Conservation (phyloP, 768 basidiomycete genomes). For the Rhizopogon salebrosus region DNA sequence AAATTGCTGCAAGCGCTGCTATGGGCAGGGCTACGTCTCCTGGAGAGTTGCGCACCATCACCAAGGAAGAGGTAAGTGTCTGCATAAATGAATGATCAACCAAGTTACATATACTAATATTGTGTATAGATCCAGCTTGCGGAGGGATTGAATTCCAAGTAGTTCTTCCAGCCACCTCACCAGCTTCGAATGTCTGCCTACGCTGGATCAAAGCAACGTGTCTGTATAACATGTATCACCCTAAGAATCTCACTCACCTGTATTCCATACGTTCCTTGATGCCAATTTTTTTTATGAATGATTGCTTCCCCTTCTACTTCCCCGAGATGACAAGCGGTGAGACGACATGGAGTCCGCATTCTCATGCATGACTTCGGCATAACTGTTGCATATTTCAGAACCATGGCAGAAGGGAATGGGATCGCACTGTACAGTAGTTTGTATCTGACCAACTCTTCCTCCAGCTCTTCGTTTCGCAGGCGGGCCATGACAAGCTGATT, state of each 20-base stretch:
- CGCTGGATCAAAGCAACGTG: not conserved
- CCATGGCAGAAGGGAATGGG: not conserved
- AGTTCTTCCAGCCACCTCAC: not conserved
- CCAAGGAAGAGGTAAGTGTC: conserved; percentile 57
- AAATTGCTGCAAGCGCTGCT: conserved; percentile 53
- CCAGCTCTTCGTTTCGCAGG: conserved; percentile 87
- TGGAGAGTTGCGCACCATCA: conserved; percentile 76
- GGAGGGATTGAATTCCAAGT: conserved; percentile 25
- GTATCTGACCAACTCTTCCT: conserved; percentile 90
- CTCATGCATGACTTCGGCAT: conserved; percentile 75
- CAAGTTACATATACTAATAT: not conserved
- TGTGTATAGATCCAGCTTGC: conserved; percentile 38
- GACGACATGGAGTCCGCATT: conserved; percentile 68
- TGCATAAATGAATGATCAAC: not conserved
- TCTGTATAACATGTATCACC: not conserved
- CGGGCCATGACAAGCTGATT: conserved; percentile 89
- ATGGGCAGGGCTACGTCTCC: conserved; percentile 62
- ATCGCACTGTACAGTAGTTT: conserved; percentile 62
- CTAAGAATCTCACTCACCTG: not conserved
- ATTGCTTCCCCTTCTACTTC: conserved; percentile 14
- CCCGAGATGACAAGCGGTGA: conserved; percentile 46
- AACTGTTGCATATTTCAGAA: conserved; percentile 23
- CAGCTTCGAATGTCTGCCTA: not conserved
- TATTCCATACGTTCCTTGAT: not conserved
- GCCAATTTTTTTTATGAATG: conserved; percentile 5